phyloP scores from a whole-genome alignment of 2,329 filamentous ascomycete genomes.

The Alternaria tenuissima region DNA sequence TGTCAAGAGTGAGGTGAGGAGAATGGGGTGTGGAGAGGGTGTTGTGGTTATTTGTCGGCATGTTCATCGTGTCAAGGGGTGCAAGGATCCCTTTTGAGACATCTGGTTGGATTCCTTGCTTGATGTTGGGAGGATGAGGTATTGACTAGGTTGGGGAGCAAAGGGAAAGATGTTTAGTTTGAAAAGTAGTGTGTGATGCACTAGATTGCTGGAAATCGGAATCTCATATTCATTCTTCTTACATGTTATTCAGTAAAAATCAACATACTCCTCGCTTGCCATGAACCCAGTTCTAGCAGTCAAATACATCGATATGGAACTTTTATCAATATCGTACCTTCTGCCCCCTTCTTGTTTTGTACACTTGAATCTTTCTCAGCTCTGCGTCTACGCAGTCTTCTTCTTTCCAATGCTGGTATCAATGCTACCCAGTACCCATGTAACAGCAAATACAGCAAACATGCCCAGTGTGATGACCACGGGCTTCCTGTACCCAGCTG shows the following conservation, averaged over 20 bases:
- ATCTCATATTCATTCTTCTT: conserved; percentile 30
- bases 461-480: conserved; percentile 78
- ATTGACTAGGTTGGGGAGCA: not conserved
- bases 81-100: conserved; percentile 30
- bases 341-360: not conserved
- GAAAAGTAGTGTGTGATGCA: conserved; percentile 6
- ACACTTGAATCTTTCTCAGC: not conserved
- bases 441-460: conserved; percentile 75
- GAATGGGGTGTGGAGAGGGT: conserved; percentile 16
- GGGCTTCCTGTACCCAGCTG: conserved; percentile 83
- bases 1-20: conserved; percentile 25
- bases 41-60: conserved; percentile 37
- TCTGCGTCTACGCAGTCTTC: conserved; percentile 44
- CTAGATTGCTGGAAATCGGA: conserved; percentile 12
- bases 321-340: conserved; percentile 1
- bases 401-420: conserved; percentile 80
- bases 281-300: conserved; percentile 12
- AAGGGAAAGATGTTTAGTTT: not conserved
- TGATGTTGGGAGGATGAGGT: not conserved
- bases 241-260: conserved; percentile 19
- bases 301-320: not conserved
- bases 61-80: conserved; percentile 37
- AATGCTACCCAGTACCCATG: conserved; percentile 78
- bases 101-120: not conserved
- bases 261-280: conserved; percentile 2